A percentile compares a stretch with the other conserved stretches of the same genome.
phyloP scores from a whole-genome alignment of 345 rosid genomes.

The Trapa bicornis region DNA sequence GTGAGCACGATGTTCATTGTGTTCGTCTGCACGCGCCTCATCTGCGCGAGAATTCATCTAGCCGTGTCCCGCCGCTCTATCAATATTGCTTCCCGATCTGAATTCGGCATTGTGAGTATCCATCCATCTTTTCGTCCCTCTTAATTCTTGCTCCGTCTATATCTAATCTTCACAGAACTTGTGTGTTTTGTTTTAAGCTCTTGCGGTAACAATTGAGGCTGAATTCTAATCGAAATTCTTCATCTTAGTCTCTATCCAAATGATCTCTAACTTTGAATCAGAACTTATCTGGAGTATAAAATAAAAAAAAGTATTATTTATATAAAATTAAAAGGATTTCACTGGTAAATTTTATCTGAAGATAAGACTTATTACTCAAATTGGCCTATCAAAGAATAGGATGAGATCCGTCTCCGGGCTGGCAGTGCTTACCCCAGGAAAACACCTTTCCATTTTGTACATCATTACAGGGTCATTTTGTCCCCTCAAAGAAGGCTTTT shows the following conservation, averaged over 20 bases:
- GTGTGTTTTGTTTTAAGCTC: too few relatives aligned
- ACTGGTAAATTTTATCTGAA: too few relatives aligned
- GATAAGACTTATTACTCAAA: too few relatives aligned
- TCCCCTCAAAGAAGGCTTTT: background rate
- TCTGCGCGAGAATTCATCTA: constrained; percentile 63
- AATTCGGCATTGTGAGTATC: constrained; percentile 43
- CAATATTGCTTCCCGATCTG: constrained; percentile 45
- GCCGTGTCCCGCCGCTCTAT: constrained; percentile 51
- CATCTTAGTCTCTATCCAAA: background rate
- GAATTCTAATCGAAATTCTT: background rate
- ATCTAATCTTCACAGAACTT: background rate
- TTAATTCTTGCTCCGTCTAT: too few relatives aligned
- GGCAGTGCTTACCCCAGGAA: background rate
- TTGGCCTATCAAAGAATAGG: too few relatives aligned
- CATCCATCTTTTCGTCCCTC: background rate
- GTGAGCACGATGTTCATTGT: constrained; percentile 74
- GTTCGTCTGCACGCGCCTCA: constrained; percentile 57
- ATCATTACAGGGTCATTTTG: too few relatives aligned
- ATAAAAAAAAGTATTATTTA: too few relatives aligned
- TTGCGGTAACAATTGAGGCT: too few relatives aligned
- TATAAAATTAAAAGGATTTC: too few relatives aligned
- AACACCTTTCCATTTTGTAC: background rate
- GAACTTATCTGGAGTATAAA: too few relatives aligned
- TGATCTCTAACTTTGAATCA: too few relatives aligned
- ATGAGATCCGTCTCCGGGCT: background rate